phyloP scores from a whole-genome alignment of 495 filamentous ascomycete species.

The Tricharina praecox region DNA sequence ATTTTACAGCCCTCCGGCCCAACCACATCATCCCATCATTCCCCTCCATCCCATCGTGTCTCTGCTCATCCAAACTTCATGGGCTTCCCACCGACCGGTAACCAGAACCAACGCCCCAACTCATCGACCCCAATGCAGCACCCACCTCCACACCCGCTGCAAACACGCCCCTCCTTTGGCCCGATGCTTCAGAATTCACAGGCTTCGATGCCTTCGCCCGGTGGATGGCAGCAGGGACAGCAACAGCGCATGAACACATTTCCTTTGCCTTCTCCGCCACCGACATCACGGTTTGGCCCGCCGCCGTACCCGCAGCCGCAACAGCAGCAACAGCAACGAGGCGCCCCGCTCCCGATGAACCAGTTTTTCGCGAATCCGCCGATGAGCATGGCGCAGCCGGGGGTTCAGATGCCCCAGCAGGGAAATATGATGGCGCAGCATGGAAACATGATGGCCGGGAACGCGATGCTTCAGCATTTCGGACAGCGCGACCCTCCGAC shows the following conservation, averaged over 20 bases:
- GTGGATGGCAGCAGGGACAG: constrained; percentile 1
- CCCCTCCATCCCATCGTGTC: constrained; percentile 1
- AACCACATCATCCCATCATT: constrained; percentile 2
- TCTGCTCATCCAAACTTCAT: background rate
- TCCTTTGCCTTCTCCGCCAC: constrained; percentile 12
- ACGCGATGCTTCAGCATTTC: background rate
- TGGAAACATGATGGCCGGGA: too few species aligned
- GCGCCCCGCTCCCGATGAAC: background rate
- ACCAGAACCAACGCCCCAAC: background rate
- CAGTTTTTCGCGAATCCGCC: background rate
- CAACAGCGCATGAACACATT: background rate
- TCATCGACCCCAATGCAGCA: background rate
- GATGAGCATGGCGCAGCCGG: too few species aligned
- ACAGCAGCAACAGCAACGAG: constrained; percentile 35
- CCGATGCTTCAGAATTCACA: background rate
- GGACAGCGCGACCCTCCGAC: constrained; percentile 2
- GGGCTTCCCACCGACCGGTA: background rate
- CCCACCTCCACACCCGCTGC: background rate
- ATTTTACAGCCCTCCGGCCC: constrained; percentile 9
- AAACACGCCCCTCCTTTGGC: background rate
- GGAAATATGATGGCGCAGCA: too few species aligned
- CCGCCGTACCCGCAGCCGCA: background rate
- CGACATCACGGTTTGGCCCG: constrained; percentile 11
- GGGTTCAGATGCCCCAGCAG: too few species aligned
- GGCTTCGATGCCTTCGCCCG: background rate